Conservation (phyloP, 2,329 filamentous ascomycete species). For the Colletotrichum karsti region DNA sequence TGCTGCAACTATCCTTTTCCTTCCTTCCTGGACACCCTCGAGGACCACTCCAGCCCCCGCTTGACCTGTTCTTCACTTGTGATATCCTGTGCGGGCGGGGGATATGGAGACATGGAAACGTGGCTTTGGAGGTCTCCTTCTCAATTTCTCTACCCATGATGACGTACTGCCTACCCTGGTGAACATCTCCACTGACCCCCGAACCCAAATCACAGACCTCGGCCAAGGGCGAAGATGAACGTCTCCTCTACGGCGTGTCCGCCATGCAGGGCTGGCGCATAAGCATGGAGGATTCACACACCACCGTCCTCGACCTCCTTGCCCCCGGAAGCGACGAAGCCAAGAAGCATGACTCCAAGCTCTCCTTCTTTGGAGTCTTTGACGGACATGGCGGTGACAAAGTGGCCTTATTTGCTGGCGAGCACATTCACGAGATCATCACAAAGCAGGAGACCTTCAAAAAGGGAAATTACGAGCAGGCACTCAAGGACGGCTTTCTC, state of each 20-base stretch:
- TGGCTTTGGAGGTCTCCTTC: neutral
- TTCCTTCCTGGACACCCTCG: neutral
- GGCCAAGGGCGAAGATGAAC: slow-evolving; percentile 89
- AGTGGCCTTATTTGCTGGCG: slow-evolving; percentile 91
- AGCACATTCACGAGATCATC: slow-evolving; percentile 93
- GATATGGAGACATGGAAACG: neutral
- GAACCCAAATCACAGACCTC: slow-evolving; percentile 71
- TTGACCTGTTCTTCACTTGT: neutral
- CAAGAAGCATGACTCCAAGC: slow-evolving; percentile 73
- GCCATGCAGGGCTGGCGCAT: slow-evolving; percentile 99
- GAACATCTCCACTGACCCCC: slow-evolving; percentile 12
- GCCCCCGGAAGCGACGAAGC: slow-evolving; percentile 61
- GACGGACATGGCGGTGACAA: slow-evolving; percentile 98
- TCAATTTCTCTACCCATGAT: neutral
- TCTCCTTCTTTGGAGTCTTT: slow-evolving; percentile 98
- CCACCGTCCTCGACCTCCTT: slow-evolving; percentile 86
- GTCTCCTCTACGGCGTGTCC: slow-evolving; percentile 91
- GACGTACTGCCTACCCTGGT: slow-evolving; percentile 11
- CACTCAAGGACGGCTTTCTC: slow-evolving; percentile 95
- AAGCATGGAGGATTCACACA: slow-evolving; percentile 99
- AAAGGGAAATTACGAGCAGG: slow-evolving; percentile 90
- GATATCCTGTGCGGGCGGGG: slow-evolving; percentile 14
- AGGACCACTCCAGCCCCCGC: neutral
- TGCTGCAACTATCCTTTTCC: neutral
- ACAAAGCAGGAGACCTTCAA: slow-evolving; percentile 95